Evolutionary conservation across 2,329 filamentous ascomycete species (phyloP), one percentile per base, ranked within the genome.

Genomic region (Microdochium trichocladiopsis): DNA sequence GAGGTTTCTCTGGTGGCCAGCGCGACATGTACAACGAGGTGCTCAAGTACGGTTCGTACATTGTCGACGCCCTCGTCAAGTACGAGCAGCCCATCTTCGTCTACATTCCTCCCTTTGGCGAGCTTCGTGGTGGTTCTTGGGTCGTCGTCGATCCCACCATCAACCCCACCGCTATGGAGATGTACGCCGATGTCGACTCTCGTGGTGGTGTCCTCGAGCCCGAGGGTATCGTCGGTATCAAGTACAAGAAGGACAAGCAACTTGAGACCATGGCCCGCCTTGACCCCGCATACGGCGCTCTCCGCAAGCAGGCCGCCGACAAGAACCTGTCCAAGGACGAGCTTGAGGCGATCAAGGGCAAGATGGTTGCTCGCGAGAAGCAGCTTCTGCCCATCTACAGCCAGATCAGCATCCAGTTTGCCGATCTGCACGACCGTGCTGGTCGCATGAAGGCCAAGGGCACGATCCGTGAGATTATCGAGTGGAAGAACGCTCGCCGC

Each of bases 21-120:
- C 90, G 93, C 62, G 94, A 99, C 74, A 99, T 99, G 94, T 99
- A 95, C 84, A 96, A 97, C 76, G 94, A 99, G 75, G 94, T 99
- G 16, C 84, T 99, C 72, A 99, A 99, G 80, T 99, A 99, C 66
- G 94, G 94, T 67, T 96, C 93, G 18, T 97, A 94, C 81, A 99
- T 99, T 66, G 94, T 99, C 61, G 94, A 99, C 66, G 93, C 93
- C 52, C 86, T 99, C 48, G 91, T 96, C 79, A 95, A 96, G 76
- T 99, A 90, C 68, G 90, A 99, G 79, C 94, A 99, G 78, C 94
- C 94, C 52, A 86, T 99, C 73, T 99, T 99, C 68, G 90, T 99
- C 58, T 99, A 99, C 79, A 99, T 99, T 66, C 94, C 94, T 66
- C 94, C 94, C 9, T 90, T 87, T 66, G 93, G 94, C 62, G 94